phyloP scores from a whole-genome alignment of 352 stramenopile genomes.

The Globisporangium nodosum region DNA sequence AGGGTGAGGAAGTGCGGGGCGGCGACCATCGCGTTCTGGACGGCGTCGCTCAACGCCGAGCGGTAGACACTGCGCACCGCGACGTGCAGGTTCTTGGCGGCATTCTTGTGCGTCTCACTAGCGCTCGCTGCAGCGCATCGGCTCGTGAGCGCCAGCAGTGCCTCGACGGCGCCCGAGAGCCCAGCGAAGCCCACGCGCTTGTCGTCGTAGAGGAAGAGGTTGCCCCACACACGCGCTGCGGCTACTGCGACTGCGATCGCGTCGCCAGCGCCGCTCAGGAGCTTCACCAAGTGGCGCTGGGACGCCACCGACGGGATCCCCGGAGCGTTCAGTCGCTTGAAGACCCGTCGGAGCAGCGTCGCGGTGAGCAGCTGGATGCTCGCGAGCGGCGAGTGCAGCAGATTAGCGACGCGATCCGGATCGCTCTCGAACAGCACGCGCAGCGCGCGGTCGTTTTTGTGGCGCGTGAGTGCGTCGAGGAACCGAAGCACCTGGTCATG shows the following conservation, averaged over 20 bases:
- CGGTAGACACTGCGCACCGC: constrained; percentile 23
- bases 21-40: constrained; percentile 27
- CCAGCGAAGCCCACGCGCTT: constrained; percentile 43
- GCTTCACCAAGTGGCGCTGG: constrained; percentile 39
- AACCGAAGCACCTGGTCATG: constrained; percentile 47
- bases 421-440: constrained; percentile 34
- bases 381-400: constrained; percentile 33
- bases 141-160: constrained; percentile 34
- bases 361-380: constrained; percentile 24
- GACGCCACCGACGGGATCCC: constrained; percentile 33
- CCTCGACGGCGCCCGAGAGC: constrained; percentile 27
- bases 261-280: constrained; percentile 16
- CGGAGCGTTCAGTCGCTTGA: constrained; percentile 42
- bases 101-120: background rate
- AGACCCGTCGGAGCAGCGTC: constrained; percentile 44
- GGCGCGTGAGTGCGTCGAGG: constrained; percentile 34
- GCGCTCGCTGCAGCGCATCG: constrained; percentile 6
- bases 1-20: constrained; percentile 42
- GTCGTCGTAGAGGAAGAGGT: constrained; percentile 53
- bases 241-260: constrained; percentile 17
- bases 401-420: constrained; percentile 48
- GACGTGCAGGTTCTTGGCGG: constrained; percentile 29
- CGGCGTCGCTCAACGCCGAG: constrained; percentile 15
- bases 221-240: constrained; percentile 54
- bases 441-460: constrained; percentile 45